phyloP scores from a whole-genome alignment of 2,329 filamentous ascomycete species.

The Aspergillus alliaceus region DNA sequence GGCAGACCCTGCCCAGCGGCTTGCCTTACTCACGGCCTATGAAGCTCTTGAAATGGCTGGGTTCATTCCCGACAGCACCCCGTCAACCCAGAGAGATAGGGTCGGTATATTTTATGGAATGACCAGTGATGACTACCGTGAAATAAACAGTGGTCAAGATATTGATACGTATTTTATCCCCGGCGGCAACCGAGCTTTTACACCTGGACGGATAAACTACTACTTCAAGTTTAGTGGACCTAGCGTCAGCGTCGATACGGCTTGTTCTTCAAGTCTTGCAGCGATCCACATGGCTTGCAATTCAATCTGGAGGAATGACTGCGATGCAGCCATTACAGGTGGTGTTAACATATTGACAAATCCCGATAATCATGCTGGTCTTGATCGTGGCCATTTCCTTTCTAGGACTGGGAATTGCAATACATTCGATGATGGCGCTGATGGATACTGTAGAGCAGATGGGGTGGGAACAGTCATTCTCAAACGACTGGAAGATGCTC shows the following conservation, averaged over 20 bases:
- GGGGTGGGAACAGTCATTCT: conserved; percentile 72
- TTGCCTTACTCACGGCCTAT: conserved; percentile 74
- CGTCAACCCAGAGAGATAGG: conserved; percentile 63
- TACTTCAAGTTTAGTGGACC: conserved; percentile 69
- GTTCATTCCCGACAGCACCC: conserved; percentile 70
- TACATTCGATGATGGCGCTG: conserved; percentile 76
- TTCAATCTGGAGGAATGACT: conserved; percentile 72
- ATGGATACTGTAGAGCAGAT: conserved; percentile 81
- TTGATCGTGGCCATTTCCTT: conserved; percentile 75
- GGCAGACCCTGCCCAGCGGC: conserved; percentile 77
- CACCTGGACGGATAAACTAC: conserved; percentile 28
- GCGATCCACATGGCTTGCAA: conserved; percentile 72
- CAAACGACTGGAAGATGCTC: conserved; percentile 76
- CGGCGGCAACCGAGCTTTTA: conserved; percentile 57
- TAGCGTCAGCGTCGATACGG: conserved; percentile 72
- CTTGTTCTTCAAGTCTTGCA: conserved; percentile 72
- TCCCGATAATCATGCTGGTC: conserved; percentile 74
- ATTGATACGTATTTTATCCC: conserved; percentile 70
- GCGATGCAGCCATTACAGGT: conserved; percentile 77
- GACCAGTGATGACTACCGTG: conserved; percentile 74
- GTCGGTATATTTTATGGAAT: conserved; percentile 75
- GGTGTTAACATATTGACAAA: conserved; percentile 76
- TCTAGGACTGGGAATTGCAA: conserved; percentile 71
- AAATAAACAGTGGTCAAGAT: conserved; percentile 71
- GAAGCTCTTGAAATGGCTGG: conserved; percentile 81